These are phyloP conservation scores for Viola odorata DNA, from an alignment of 345 rosid genomes.

Conservation along the genomic window DNA sequence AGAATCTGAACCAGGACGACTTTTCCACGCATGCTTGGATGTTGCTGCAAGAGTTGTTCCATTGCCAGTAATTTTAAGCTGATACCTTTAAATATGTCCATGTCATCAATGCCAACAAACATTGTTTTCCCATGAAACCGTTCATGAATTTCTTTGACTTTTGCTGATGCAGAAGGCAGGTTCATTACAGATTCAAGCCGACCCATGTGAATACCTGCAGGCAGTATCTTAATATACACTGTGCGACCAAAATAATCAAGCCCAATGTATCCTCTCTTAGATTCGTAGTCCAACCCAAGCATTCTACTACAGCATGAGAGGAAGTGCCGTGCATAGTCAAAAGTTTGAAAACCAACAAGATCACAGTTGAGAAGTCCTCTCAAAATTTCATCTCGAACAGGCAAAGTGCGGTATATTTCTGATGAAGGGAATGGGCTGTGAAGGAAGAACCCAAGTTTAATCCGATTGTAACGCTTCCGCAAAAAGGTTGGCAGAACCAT, in stretches of 20 bases:
- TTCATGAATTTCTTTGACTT: conserved; percentile 52
- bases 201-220: conserved; percentile 73
- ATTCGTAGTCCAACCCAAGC: conserved; percentile 82
- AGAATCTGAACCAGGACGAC: conserved; percentile 72
- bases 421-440: conserved; percentile 83
- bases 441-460: conserved; percentile 77
- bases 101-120: conserved; percentile 75
- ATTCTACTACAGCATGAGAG: conserved; percentile 78
- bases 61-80: conserved; percentile 64
- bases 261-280: conserved; percentile 77
- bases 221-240: conserved; percentile 62
- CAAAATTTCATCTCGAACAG: conserved; percentile 63
- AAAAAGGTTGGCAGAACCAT: conserved; percentile 82
- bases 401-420: conserved; percentile 67
- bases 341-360: conserved; percentile 74
- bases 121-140: conserved; percentile 55
- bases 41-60: conserved; percentile 61
- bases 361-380: conserved; percentile 72
- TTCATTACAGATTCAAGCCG: conserved; percentile 63
- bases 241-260: conserved; percentile 85
- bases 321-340: conserved; percentile 77
- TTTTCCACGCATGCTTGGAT: conserved; percentile 49
- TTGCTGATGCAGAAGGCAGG: conserved; percentile 51
- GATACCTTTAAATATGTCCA: conserved; percentile 84
- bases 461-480: conserved; percentile 58